Percentiles rank a stretch among this genome's conserved stretches.
Conservation (phyloP, 2,329 filamentous ascomycete species). For the Aspergillus quadricinctus region DNA sequence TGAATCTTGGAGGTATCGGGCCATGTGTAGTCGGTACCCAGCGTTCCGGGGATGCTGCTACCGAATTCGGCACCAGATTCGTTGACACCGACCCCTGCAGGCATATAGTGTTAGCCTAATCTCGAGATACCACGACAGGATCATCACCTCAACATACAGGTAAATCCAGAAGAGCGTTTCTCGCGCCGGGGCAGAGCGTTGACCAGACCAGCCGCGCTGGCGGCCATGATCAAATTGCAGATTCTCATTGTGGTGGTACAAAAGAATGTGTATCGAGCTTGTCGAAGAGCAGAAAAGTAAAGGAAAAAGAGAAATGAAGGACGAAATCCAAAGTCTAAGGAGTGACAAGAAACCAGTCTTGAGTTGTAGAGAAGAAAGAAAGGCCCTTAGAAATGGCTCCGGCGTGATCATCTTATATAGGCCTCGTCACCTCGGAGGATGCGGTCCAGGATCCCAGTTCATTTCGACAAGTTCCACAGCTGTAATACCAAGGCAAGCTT, state of each 20-base stretch:
- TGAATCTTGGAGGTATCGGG: conserved; percentile 50
- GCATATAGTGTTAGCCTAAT: background rate
- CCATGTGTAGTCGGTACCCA: conserved; percentile 61
- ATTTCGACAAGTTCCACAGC: background rate
- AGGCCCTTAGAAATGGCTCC: background rate
- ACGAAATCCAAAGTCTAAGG: background rate
- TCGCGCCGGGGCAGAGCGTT: conserved; percentile 20
- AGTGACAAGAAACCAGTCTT: conserved; percentile 20
- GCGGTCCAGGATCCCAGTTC: background rate
- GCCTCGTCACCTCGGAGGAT: background rate
- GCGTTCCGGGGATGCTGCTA: conserved; percentile 49
- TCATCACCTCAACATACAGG: conserved; percentile 11
- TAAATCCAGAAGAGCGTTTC: conserved; percentile 26
- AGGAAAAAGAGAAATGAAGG: conserved; percentile 13
- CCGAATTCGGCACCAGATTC: conserved; percentile 64
- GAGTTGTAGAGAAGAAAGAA: conserved; percentile 2
- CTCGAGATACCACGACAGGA: background rate
- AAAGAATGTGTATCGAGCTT: conserved; percentile 23
- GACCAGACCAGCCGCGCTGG: conserved; percentile 25
- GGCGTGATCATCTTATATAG: background rate
- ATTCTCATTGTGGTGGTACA: conserved; percentile 23
- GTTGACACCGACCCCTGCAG: conserved; percentile 44
- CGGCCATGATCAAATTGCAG: conserved; percentile 25
- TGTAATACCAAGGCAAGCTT: background rate
- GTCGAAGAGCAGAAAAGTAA: conserved; percentile 13